Conservation (phyloP, 306 rosid genomes). For the Rosa rugosa region DNA sequence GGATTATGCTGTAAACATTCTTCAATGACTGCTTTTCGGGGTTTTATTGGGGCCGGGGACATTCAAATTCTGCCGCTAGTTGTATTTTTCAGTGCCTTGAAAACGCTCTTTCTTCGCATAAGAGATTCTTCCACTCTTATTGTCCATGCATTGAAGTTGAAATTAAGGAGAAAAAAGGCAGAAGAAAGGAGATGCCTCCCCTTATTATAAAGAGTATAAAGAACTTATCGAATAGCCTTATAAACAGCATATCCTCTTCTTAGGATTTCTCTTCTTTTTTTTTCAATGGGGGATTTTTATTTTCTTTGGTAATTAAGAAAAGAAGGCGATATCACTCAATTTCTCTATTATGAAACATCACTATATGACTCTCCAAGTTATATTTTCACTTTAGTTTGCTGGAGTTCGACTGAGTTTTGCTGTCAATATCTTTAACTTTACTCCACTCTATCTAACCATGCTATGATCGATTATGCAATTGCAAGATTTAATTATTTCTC, state of each 20-base stretch:
- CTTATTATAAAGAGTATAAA: background rate
- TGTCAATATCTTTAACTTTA: background rate
- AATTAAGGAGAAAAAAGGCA: constrained; percentile 1
- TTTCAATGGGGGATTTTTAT: background rate
- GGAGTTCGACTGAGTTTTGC: background rate
- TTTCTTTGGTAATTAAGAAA: background rate
- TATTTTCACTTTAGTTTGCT: background rate
- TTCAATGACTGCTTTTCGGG: constrained; percentile 1
- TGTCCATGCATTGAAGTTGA: constrained; percentile 9
- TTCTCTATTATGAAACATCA: background rate
- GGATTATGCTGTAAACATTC: constrained; percentile 23
- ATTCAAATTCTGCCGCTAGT: background rate
- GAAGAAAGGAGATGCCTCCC: constrained; percentile 16
- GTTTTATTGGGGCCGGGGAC: background rate
- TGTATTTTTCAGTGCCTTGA: background rate
- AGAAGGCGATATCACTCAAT: background rate
- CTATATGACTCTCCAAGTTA: background rate
- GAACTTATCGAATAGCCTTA: too few species aligned
- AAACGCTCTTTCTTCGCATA: background rate
- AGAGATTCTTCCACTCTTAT: constrained; percentile 15
- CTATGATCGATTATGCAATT: background rate
- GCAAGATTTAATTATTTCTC: background rate
- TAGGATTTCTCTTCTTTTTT: background rate
- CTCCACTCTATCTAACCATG: background rate
- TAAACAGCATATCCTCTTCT: background rate